A percentile compares a stretch with the other conserved stretches of the same genome.
phyloP scores from a whole-genome alignment of 2,329 filamentous ascomycete genomes.

The Ophiostoma tasmaniense region DNA sequence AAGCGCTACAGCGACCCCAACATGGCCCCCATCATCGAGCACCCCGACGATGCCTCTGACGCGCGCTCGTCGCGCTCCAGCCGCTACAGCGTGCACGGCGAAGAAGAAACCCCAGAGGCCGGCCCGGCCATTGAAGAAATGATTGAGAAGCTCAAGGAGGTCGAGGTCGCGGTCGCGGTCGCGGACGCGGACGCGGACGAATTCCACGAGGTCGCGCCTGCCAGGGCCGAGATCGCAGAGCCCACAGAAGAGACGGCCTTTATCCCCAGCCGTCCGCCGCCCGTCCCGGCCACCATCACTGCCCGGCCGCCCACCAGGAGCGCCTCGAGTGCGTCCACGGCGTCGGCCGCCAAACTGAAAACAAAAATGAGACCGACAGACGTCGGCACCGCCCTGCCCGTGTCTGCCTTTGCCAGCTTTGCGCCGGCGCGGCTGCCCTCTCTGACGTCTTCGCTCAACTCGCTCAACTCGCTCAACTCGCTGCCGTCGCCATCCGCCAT shows the following conservation, averaged over 20 bases:
- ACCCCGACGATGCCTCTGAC: slow-evolving; percentile 15
- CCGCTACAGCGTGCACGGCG: not conserved
- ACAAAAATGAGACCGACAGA: not conserved
- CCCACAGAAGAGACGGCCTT: not conserved
- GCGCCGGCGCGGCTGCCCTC: not conserved
- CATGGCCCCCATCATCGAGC: slow-evolving; percentile 19
- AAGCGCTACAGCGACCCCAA: slow-evolving; percentile 16
- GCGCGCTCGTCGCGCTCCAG: not conserved
- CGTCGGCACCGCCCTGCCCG: not conserved
- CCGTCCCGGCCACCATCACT: not conserved
- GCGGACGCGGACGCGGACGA: too few species aligned
- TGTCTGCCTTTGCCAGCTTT: not conserved
- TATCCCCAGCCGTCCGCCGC: slow-evolving; percentile 12
- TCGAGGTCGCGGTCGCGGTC: too few species aligned
- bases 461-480: too few species aligned
- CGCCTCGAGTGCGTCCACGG: not conserved
- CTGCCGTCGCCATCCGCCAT: not conserved
- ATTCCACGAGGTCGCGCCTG: too few species aligned
- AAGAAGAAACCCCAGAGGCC: not conserved
- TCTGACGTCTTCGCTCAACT: too few species aligned
- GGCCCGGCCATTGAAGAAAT: not conserved
- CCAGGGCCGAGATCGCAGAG: not conserved
- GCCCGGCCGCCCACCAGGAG: not conserved
- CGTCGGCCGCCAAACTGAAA: not conserved
- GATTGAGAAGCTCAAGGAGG: not conserved